These are phyloP conservation scores for Nigrospora sphaerica DNA, from an alignment of 2,329 filamentous ascomycete species.

Conservation along the genomic window DNA sequence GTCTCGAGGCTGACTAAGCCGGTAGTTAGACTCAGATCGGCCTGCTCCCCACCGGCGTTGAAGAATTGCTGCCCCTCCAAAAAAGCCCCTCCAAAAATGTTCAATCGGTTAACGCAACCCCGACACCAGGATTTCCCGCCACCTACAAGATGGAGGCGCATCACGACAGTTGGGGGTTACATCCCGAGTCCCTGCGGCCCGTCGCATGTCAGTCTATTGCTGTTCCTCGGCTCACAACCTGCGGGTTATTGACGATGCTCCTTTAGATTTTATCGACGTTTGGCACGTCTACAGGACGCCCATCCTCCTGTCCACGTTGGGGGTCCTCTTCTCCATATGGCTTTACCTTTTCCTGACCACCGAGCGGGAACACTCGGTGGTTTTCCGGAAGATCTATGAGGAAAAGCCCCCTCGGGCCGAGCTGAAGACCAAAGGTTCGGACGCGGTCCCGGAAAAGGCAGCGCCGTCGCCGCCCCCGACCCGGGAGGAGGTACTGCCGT, in stretches of 20 bases:
- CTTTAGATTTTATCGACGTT: conserved; percentile 26
- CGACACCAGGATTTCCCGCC: not conserved
- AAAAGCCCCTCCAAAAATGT: conserved; percentile 1
- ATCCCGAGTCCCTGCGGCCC: not conserved
- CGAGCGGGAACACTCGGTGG: conserved; percentile 18
- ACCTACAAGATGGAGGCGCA: not conserved
- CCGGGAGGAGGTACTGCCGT: conserved; percentile 15
- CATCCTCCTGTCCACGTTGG: conserved; percentile 30
- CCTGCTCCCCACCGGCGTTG: not conserved
- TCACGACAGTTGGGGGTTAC: not conserved
- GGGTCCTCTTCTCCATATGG: conserved; percentile 25
- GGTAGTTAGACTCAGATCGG: too few relatives aligned
- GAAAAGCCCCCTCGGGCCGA: not conserved
- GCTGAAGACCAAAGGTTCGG: conserved; percentile 16
- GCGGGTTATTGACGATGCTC: not conserved
- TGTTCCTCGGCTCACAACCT: not conserved
- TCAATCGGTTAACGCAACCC: not conserved
- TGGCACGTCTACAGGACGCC: conserved; percentile 41
- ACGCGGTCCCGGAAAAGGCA: conserved; percentile 11
- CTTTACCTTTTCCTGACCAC: conserved; percentile 21
- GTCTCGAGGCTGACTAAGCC: too few relatives aligned
- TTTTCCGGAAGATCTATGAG: conserved; percentile 15
- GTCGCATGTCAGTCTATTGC: not conserved
- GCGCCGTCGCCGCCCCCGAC: not conserved
- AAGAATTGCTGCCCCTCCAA: conserved; percentile 1